These are phyloP conservation scores for Tagetes erecta DNA, from an alignment of 129 eudicot species.

Conservation along the genomic window DNA sequence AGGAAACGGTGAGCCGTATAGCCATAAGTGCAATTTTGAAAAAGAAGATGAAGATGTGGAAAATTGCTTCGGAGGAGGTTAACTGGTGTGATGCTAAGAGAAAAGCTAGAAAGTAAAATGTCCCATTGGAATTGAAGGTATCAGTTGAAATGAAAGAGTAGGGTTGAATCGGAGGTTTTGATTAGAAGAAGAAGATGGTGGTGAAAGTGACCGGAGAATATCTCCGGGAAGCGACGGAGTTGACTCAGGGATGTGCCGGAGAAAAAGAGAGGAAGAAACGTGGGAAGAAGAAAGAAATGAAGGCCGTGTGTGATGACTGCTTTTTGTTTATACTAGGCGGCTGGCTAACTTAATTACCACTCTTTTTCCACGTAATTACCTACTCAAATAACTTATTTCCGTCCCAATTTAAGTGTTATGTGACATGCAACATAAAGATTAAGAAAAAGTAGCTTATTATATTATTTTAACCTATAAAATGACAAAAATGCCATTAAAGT, in stretches of 20 bases:
- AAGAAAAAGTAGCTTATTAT: too few relatives aligned
- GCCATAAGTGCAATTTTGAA: slow-evolving; percentile 62
- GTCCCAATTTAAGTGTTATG: too few relatives aligned
- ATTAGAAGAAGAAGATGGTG: background rate
- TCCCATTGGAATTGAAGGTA: slow-evolving; percentile 44
- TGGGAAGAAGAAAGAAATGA: background rate
- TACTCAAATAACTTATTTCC: too few relatives aligned
- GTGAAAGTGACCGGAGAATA: slow-evolving; percentile 15
- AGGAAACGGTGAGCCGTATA: slow-evolving; percentile 63
- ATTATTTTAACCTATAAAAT: too few relatives aligned
- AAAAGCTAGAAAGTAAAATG: slow-evolving; percentile 31
- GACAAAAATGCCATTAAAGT: too few relatives aligned
- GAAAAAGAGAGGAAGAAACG: slow-evolving; percentile 24
- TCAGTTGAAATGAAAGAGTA: slow-evolving; percentile 19
- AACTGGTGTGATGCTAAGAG: slow-evolving; percentile 23
- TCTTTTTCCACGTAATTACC: background rate
- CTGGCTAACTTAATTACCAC: slow-evolving; percentile 18
- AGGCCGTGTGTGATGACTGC: background rate
- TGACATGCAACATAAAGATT: too few relatives aligned
- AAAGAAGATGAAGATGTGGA: slow-evolving; percentile 41
- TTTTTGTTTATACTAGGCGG: slow-evolving; percentile 28
- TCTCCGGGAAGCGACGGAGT: slow-evolving; percentile 32
- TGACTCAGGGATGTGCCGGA: slow-evolving; percentile 22
- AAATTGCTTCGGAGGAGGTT: slow-evolving; percentile 32
- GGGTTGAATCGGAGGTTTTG: slow-evolving; percentile 44